Evolutionary conservation across 192 early-diverging fungal genomes (phyloP), one percentile per base, ranked within the genome.

Genomic region (Entomortierella beljakovae): DNA sequence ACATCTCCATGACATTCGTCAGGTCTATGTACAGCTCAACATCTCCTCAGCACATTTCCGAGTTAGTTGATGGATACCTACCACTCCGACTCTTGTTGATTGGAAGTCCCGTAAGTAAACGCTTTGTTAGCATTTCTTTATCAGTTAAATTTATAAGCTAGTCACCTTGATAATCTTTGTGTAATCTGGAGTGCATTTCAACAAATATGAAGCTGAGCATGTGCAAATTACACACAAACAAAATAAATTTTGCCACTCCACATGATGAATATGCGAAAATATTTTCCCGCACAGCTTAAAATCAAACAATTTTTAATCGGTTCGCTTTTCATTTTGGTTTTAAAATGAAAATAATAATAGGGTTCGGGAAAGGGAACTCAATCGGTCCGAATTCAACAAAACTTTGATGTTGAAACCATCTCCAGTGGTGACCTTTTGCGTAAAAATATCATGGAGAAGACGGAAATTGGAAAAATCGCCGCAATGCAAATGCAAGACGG

Each of bases 281-380:
- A 53, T 23, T 15, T 28, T 25, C 15, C 22, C 6, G 6, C 23
- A n/a, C 28, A 25, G 4, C 49, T 6, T n/a, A 50, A 7, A 50
- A 16, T 13, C 28, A n/a, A 32, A 46, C 38, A 32, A 4, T 33
- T 16, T 23, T 10, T 51, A 18, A 29, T 52, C 42, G 23, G 57
- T 54, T 60, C 53, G 6, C 22, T 60, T 16, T 49, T 32, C 31
- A 26, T 50, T 23, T 57, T 58, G 64, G 57, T 59, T 62, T 23
- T 46, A 20, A 46, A 46, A 46, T 20, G n/a, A n/a, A n/a, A n/a
- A n/a, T n/a, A n/a, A n/a, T n/a, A n/a, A 51, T 54, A 91, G 88
- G 94, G 94, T 10, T 82, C 92, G 15, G 95, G 94, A 22, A 95
- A 97, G 82, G 97, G 96, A 40, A 99, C 97, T 29, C 95, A 97